Base-by-base conservation (phyloP, 2,329 filamentous ascomycete species). In the Cladorrhinum sp. region DNA sequence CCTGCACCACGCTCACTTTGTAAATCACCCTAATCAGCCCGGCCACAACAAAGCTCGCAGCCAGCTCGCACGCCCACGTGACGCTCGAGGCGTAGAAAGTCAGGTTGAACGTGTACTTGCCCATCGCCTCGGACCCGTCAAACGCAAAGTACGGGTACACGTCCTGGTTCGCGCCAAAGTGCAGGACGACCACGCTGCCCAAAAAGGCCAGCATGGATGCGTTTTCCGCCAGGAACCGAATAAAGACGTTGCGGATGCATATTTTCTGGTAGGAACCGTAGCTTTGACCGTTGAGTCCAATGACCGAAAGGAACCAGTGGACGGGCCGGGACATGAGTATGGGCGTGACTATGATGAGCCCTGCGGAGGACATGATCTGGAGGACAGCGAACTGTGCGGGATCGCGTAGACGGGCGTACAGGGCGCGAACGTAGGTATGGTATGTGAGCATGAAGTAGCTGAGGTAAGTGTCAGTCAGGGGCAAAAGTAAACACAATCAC, bases 121-220 rank as follows among this genome's bases (percentile, higher is more conserved):
- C 66, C 57, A 71, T 70, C 48, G 74, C 72, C 21, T 74, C 73
- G 50, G 73, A 70, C 6, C 74, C 73, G 69, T 86, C 84, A 71
- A 89, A 89, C 26, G 85, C 81, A 67, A 89, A 88, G 70, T 89
- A 89, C 1, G 86, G 86, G 71, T 89, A 89, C 33, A 88, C 83
- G 67, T 86, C 79, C 72, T 85, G 85, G 75, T 89, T 89, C 64
- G 81, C 76, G 39, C 86, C 86, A 68, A 86, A 88, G 72, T 89
- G 86, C 59, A 89, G 74, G 20, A 88, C 86, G 21, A 86, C 76
- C 61, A 89, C 82, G 70, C 83, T 85, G 55, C 86, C 86, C 7
- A 89, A 75, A 67, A 89, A 89, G 46, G 86, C 77, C n/a, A 84
- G 77, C 86, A 89, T 89, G 58, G 82, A 86, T 9, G 84, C 83